These are phyloP conservation scores for Geranomyces michiganensis DNA, from an alignment of 192 early-diverging fungal species.

Conservation along the genomic window DNA sequence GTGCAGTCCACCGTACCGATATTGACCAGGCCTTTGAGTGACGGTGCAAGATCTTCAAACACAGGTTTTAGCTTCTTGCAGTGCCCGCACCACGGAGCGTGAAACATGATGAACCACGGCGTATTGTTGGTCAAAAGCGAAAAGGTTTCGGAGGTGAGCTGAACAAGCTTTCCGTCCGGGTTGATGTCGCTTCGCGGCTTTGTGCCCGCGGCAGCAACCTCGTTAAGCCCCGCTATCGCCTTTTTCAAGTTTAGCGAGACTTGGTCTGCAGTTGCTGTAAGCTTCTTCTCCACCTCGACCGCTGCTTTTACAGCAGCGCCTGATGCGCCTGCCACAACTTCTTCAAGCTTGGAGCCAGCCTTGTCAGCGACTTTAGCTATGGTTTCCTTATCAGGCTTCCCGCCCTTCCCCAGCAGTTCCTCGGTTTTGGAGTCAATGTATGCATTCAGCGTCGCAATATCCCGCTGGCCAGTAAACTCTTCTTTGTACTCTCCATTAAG, in stretches of 20 bases:
- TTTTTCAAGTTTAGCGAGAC: neutral
- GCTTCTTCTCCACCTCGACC: neutral
- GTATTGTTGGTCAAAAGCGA: slow-evolving; percentile 50
- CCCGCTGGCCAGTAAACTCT: neutral
- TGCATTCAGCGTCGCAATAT: neutral
- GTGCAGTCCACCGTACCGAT: slow-evolving; percentile 88
- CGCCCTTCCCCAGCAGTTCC: too few species aligned
- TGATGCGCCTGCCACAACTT: too few species aligned
- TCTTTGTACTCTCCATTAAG: slow-evolving; percentile 6
- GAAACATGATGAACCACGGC: slow-evolving; percentile 85
- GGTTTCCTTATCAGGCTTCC: too few species aligned
- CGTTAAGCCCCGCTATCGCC: slow-evolving; percentile 9
- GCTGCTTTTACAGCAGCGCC: too few species aligned
- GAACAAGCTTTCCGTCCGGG: slow-evolving; percentile 11
- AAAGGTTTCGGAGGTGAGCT: slow-evolving; percentile 30
- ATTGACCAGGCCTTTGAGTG: slow-evolving; percentile 71
- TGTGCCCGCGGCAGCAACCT: slow-evolving; percentile 8
- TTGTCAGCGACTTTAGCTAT: too few species aligned
- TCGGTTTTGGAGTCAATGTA: slow-evolving; percentile 21
- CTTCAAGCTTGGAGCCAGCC: too few species aligned
- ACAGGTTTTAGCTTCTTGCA: slow-evolving; percentile 82
- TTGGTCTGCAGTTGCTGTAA: too few species aligned
- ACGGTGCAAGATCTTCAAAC: slow-evolving; percentile 71
- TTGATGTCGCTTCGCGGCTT: slow-evolving; percentile 19
- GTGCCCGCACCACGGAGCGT: slow-evolving; percentile 88